Percentiles rank a stretch among this genome's conserved stretches.
Conservation (phyloP, 2,329 filamentous ascomycete genomes). For the Fusarium sp. region DNA sequence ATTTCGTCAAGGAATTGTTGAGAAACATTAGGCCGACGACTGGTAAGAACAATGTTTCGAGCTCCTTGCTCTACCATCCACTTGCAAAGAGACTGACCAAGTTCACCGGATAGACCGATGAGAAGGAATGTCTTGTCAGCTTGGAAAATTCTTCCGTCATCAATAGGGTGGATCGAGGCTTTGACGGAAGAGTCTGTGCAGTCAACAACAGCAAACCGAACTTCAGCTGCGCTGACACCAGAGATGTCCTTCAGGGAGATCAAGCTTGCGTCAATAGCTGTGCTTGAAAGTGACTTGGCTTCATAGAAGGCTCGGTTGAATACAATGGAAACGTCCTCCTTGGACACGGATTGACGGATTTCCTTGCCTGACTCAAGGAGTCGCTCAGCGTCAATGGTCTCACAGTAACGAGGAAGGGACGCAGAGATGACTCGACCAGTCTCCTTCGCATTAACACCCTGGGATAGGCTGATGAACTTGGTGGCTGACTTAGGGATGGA, state of each 20-base stretch:
- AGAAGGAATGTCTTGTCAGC: background rate
- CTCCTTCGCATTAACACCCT: rapidly evolving
- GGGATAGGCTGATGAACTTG: background rate
- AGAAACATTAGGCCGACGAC: background rate
- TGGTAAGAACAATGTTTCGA: background rate
- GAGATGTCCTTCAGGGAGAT: background rate
- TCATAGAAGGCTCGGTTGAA: rapidly evolving
- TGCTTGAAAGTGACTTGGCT: background rate
- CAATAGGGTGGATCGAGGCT: background rate
- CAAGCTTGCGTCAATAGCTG: background rate
- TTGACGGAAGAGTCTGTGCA: background rate
- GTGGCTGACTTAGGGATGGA: rapidly evolving
- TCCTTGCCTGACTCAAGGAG: rapidly evolving
- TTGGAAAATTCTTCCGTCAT: background rate
- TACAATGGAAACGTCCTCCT: rapidly evolving
- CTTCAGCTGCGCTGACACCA: background rate
- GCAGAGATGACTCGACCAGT: background rate
- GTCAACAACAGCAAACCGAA: background rate
- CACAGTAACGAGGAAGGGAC: rapidly evolving
- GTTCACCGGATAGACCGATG: background rate
- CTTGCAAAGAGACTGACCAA: background rate
- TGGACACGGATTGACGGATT: background rate
- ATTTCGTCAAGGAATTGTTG: background rate
- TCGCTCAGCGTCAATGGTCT: rapidly evolving
- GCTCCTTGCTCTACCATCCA: background rate